These are phyloP conservation scores for Euphorbia peplus DNA, from an alignment of 345 rosid genomes.

Conservation along the genomic window DNA sequence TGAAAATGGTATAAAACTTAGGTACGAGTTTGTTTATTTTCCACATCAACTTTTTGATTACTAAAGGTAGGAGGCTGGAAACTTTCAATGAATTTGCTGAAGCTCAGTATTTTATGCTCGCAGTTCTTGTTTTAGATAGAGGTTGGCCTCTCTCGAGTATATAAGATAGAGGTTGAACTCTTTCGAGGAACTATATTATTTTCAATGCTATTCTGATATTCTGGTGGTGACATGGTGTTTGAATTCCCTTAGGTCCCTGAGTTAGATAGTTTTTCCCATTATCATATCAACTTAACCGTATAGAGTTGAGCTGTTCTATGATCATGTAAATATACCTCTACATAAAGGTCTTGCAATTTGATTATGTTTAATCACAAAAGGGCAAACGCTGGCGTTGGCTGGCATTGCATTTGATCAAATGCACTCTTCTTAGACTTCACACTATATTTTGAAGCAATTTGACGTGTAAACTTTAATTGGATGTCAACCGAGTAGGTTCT, in stretches of 20 bases:
- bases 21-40: slow-evolving; percentile 34
- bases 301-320: neutral
- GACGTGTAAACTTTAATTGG: neutral
- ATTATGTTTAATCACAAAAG: neutral
- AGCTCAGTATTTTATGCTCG: neutral
- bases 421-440: neutral
- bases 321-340: too few species aligned
- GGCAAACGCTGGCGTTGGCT: neutral
- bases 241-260: neutral
- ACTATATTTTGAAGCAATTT: neutral
- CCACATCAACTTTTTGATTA: slow-evolving; percentile 8
- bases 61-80: neutral
- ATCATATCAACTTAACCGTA: neutral
- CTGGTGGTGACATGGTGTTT: neutral
- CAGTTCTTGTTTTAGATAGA: neutral
- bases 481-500: neutral
- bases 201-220: neutral
- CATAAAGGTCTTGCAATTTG: neutral
- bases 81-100: neutral
- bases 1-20: slow-evolving; percentile 31
- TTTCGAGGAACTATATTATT: neutral
- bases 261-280: neutral
- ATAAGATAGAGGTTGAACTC: neutral
- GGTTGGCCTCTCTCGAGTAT: too few species aligned
- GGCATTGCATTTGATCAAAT: neutral